Evolutionary conservation across 371 early-diverging fungal species (phyloP), one percentile per base, ranked within the genome.

Genomic region (Actinomortierella wolfii): DNA sequence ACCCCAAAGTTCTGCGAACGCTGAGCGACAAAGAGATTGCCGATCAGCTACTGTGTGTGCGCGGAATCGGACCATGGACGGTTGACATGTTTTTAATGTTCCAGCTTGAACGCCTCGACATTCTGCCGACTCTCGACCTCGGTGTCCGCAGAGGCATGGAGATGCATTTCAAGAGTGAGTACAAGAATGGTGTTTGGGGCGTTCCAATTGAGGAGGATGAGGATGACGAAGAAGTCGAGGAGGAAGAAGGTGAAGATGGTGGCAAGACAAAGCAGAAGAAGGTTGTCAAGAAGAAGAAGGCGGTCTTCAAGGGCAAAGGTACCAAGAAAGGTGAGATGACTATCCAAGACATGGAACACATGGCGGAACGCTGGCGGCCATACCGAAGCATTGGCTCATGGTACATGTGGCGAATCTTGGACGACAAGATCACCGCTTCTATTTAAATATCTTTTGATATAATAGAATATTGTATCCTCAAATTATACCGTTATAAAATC

Each of bases 81-180:
- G 83, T 83, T 9, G 83, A 89, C 60, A 90, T 90, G 90, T 88
- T 90, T 51, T 67, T 88, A 57, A 90, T 90, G 79, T 78, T 83
- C 52, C 69, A 81, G 18, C 73, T 90, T 1, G 81, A 81, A 50
- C 82, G 87, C 6, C 75, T 83, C 3, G 82, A 90, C 63, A 69
- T 90, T 6, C 76, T 90, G 18, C 87, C 90, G 2, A 82, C 83
- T 3, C 64, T 84, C 42, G 90, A 90, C 46, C 66, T 89, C 26
- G 90, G 81, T 14, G 68, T 90, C 17, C 79, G 83, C 21, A 84
- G 77, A 51, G 87, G 83, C 0, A 87, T 88, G 86, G 77, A 79
- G 52, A 69, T 73, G 28, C 85, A 87, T 56, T 88, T 88, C 61
- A 75, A 58, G 20, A 29, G 41, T 20, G 44, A 61, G 3, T 70